Conservation (phyloP, 2,329 filamentous ascomycete species). For the Colletotrichum higginsianum region DNA sequence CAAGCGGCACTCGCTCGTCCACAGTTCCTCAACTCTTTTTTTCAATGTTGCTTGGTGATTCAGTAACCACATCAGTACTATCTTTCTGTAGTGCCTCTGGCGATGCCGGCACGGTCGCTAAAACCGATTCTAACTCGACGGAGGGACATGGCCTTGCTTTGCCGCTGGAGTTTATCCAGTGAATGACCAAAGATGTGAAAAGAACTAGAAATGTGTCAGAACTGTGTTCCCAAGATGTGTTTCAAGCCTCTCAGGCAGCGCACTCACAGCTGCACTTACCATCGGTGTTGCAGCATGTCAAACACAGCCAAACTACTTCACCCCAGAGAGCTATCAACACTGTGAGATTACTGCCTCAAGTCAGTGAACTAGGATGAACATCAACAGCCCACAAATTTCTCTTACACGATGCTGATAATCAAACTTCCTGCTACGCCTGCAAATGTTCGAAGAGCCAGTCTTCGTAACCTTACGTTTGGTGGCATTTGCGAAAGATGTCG, state of each 20-base stretch:
- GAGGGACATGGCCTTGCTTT: background rate
- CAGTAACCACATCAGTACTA: too few relatives aligned
- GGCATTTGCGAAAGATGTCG: background rate
- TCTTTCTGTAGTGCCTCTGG: background rate
- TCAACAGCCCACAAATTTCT: too few relatives aligned
- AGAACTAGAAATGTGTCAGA: conserved; percentile 3
- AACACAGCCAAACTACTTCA: conserved; percentile 19
- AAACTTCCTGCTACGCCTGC: background rate
- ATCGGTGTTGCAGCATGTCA: conserved; percentile 29
- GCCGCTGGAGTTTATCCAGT: conserved; percentile 18
- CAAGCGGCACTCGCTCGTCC: too few relatives aligned
- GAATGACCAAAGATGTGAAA: conserved; percentile 1
- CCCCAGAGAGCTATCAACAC: conserved; percentile 11
- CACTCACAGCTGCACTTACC: background rate
- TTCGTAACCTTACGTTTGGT: conserved; percentile 9
- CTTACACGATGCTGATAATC: background rate
- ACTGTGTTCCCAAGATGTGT: background rate
- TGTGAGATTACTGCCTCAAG: conserved; percentile 10
- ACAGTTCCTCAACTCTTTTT: too few relatives aligned
- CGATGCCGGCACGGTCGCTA: background rate
- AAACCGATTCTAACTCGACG: background rate
- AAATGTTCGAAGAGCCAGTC: conserved; percentile 13
- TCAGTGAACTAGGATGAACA: background rate
- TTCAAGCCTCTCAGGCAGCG: background rate
- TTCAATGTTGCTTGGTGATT: background rate